These are phyloP conservation scores for Botrytis fabae DNA, from an alignment of 2,329 filamentous ascomycete species.

Conservation along the genomic window DNA sequence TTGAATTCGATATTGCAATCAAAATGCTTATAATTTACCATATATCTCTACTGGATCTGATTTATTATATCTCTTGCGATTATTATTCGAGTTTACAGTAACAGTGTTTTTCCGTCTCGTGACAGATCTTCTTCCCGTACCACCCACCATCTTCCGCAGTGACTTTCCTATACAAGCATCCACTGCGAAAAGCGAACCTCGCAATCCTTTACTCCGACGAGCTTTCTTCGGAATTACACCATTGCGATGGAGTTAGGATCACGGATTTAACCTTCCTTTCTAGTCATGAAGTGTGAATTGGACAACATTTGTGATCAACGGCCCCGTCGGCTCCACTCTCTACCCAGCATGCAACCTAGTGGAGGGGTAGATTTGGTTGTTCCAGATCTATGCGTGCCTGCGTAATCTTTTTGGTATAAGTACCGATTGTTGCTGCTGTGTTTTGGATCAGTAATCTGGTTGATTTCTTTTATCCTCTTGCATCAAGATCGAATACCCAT, in stretches of 20 bases:
- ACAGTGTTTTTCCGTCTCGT: too few relatives aligned
- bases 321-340: not conserved
- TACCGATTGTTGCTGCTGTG: not conserved
- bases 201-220: not conserved
- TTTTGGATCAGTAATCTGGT: not conserved
- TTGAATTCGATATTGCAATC: too few relatives aligned
- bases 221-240: not conserved
- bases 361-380: conserved; percentile 5
- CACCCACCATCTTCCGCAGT: not conserved
- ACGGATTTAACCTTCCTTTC: not conserved
- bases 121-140: not conserved
- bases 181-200: not conserved
- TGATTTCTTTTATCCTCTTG: not conserved
- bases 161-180: not conserved
- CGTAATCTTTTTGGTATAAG: conserved; percentile 3
- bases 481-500: not conserved
- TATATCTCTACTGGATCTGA: too few relatives aligned
- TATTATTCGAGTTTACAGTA: too few relatives aligned
- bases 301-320: not conserved
- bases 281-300: not conserved
- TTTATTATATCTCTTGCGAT: too few relatives aligned
- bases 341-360: not conserved
- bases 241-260: not conserved
- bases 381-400: not conserved
- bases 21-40: too few relatives aligned